Base-by-base conservation (phyloP, 352 stramenopile species). In the Pythium rishiriense region DNA sequence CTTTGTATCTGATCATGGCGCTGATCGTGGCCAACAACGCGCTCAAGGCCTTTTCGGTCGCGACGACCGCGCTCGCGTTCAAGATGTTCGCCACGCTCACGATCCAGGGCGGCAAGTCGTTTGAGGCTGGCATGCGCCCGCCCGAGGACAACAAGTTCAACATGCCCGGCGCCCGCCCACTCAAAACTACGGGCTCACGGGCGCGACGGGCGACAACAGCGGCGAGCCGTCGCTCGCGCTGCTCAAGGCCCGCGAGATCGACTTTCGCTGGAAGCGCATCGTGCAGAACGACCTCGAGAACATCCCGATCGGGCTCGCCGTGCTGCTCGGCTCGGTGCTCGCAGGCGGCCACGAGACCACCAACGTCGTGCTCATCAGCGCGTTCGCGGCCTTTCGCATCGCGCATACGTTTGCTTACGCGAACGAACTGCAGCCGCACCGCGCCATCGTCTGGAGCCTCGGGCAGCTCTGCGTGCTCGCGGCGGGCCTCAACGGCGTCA, bases 201-300 rank as follows among this genome's bases (percentile, higher is more conserved):
- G 61, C 62, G 57, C 58, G 28, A 72, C 68, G 29, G 58, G 81
- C 35, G 3, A 2, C 55, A 76, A 22, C 68, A 74, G 26, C 72
- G 31, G 41, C 31, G n/a, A n/a, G n/a, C n/a, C 26, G n/a, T 59
- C 52, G 28, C 2, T 7, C 21, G 53, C n/a, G 21, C 9, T 61
- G 49, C 62, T 37, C 61, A 73, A 64, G 61, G 73, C 69, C 14
- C 62, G 63, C 1, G 69, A 72, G 33, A 41, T 73, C 3, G 74
- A 79, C 29, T 69, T 70, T 28, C 73, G 75, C 49, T 83, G 75
- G 75, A 69, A 74, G 22, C 69, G 74, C 48, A 74, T 83, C 51
- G 68, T 81, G 24, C 68, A 70, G 53, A 83, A 81, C 62, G 70
- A 83, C 53, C 51, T 83, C 21, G 75, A 83, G 65, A 74, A 58